Conservation (phyloP, 1,284 basidiomycete genomes). For the Sporisorium scitamineum region DNA sequence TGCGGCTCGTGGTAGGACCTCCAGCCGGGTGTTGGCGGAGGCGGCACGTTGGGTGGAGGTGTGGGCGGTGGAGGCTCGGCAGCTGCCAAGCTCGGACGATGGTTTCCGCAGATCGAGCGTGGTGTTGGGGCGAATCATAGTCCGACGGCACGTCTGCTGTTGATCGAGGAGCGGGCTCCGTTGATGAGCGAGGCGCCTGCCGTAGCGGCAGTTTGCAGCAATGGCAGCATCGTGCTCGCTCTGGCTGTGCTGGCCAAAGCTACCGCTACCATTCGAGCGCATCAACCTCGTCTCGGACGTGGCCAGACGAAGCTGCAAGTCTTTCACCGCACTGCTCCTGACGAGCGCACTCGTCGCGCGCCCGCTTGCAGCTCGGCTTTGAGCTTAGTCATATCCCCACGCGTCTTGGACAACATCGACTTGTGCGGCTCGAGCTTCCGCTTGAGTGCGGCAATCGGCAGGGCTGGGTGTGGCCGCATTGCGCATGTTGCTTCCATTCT, state of each 20-base stretch:
- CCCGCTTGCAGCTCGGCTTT: slow-evolving; percentile 81
- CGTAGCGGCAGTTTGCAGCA: slow-evolving; percentile 12
- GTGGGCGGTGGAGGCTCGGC: slow-evolving; percentile 86
- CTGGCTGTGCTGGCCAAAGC: slow-evolving; percentile 39
- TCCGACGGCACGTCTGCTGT: slow-evolving; percentile 22
- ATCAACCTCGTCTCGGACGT: slow-evolving; percentile 57
- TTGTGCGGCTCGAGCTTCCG: slow-evolving; percentile 81
- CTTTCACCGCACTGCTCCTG: slow-evolving; percentile 53
- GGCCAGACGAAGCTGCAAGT: slow-evolving; percentile 49
- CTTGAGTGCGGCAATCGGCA: slow-evolving; percentile 38
- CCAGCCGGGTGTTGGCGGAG: slow-evolving; percentile 73
- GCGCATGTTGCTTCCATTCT: slow-evolving; percentile 10
- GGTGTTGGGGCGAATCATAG: slow-evolving; percentile 17
- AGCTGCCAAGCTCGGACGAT: slow-evolving; percentile 33
- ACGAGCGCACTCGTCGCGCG: slow-evolving; percentile 78
- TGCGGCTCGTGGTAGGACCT: slow-evolving; percentile 14
- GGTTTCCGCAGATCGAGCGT: slow-evolving; percentile 27
- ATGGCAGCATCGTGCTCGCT: slow-evolving; percentile 34
- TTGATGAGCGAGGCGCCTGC: slow-evolving; percentile 11
- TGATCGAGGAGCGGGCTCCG: slow-evolving; percentile 40
- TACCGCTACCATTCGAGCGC: slow-evolving; percentile 44
- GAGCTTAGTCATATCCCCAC: slow-evolving; percentile 52
- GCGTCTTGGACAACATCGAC: slow-evolving; percentile 75
- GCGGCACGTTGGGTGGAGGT: slow-evolving; percentile 86
- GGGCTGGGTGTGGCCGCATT: slow-evolving; percentile 12